Conservation (phyloP, 1,284 basidiomycete species). For the Ceratobasidium sp. region DNA sequence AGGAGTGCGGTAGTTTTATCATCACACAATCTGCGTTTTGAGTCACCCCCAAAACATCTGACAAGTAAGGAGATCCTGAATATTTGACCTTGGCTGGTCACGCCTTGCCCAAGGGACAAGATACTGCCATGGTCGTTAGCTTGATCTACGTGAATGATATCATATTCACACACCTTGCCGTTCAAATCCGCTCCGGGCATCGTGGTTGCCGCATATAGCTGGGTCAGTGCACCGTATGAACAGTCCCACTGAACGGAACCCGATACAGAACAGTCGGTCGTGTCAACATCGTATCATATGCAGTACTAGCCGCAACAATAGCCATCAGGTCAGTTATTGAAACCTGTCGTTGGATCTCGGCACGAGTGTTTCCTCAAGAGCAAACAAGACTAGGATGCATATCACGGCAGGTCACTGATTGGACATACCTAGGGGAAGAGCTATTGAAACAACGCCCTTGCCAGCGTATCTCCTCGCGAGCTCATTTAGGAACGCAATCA, state of each 20-base stretch:
- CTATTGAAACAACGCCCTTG: conserved; percentile 48
- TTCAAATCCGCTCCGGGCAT: conserved; percentile 43
- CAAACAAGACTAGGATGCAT: neutral
- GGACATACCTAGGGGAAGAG: conserved; percentile 47
- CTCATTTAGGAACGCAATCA: conserved; percentile 48
- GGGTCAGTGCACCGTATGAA: conserved; percentile 45
- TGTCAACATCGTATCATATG: neutral
- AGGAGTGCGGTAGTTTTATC: too few species aligned
- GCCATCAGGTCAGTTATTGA: neutral
- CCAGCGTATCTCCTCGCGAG: conserved; percentile 48
- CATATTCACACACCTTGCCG: conserved; percentile 45
- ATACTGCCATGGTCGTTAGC: neutral
- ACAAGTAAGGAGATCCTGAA: conserved; percentile 53
- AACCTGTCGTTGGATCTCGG: conserved; percentile 28
- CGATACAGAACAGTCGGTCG: neutral
- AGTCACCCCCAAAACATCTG: conserved; percentile 61
- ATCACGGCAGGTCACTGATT: neutral
- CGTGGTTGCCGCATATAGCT: conserved; percentile 45
- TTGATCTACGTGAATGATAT: neutral
- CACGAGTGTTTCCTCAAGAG: conserved; percentile 29
- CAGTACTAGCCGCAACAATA: conserved; percentile 5
- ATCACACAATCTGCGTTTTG: conserved; percentile 57
- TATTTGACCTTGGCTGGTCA: conserved; percentile 48
- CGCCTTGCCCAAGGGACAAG: conserved; percentile 48
- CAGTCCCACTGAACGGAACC: conserved; percentile 36